These are phyloP conservation scores for Stropharia rugosoannulata DNA, from an alignment of 768 basidiomycete species.

Conservation along the genomic window DNA sequence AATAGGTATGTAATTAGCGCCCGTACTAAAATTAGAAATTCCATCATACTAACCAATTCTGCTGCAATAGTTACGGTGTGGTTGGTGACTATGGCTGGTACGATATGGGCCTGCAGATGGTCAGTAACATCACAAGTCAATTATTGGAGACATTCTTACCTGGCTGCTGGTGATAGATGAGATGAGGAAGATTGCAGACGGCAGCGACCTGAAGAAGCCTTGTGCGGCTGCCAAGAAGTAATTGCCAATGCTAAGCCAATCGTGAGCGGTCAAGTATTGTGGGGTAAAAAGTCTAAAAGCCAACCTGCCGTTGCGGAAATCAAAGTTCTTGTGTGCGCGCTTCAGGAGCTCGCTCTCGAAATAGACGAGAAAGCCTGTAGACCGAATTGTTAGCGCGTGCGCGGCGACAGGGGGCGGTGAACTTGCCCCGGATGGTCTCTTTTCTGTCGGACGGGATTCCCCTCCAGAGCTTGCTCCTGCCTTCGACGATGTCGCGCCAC, in stretches of 20 bases:
- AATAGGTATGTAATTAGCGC: conserved; percentile 1
- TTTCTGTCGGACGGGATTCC: conserved; percentile 89
- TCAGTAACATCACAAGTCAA: not conserved
- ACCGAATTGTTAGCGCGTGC: not conserved
- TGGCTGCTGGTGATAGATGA: conserved; percentile 87
- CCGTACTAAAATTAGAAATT: conserved; percentile 7
- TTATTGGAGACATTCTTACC: conserved; percentile 20
- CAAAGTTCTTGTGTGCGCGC: conserved; percentile 91
- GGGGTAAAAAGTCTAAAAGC: not conserved
- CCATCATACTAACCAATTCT: conserved; percentile 58
- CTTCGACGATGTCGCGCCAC: conserved; percentile 93
- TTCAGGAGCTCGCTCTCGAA: conserved; percentile 88
- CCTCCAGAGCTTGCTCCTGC: conserved; percentile 74
- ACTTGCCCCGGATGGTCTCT: conserved; percentile 82
- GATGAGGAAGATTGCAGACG: conserved; percentile 92
- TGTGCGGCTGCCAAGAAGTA: conserved; percentile 90
- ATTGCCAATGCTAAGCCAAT: conserved; percentile 68
- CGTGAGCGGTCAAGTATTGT: not conserved
- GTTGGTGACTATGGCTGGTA: conserved; percentile 91
- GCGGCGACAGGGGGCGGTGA: not conserved
- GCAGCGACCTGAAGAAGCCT: conserved; percentile 87
- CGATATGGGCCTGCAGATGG: conserved; percentile 60
- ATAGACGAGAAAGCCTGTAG: conserved; percentile 85
- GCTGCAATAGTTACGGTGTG: conserved; percentile 95
- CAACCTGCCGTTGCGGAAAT: conserved; percentile 84